Percentiles rank a stretch among this genome's conserved stretches.
phyloP scores from a whole-genome alignment of 2,329 filamentous ascomycete genomes.

The Blumeria graminis region DNA sequence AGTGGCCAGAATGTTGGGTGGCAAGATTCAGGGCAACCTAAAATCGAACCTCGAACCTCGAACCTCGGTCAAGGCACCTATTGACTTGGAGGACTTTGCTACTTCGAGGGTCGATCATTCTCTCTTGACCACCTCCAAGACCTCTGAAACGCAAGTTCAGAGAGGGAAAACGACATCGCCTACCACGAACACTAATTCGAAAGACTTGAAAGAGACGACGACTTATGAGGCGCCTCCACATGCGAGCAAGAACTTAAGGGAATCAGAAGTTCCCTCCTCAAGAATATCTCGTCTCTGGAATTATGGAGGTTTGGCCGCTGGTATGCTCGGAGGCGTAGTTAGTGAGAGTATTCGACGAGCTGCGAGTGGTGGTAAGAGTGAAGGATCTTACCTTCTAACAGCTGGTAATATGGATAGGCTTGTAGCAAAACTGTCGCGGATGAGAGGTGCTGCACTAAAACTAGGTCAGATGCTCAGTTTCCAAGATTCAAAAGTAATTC shows the following conservation, averaged over 20 bases:
- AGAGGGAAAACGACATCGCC: not conserved
- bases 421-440: constrained; percentile 76
- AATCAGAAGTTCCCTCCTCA: constrained; percentile 76
- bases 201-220: not conserved
- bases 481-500: constrained; percentile 89
- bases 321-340: constrained; percentile 84
- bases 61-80: not conserved
- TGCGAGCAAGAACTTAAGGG: constrained; percentile 43
- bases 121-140: not conserved
- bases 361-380: constrained; percentile 31
- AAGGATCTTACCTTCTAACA: constrained; percentile 68
- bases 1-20: constrained; percentile 29
- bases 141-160: no score
- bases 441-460: constrained; percentile 94
- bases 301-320: constrained; percentile 76
- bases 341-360: constrained; percentile 63
- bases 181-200: not conserved
- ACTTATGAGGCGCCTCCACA: not conserved
- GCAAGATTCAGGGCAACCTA: constrained; percentile 15
- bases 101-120: not conserved
- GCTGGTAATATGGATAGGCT: constrained; percentile 79
- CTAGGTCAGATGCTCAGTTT: constrained; percentile 96
- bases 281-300: constrained; percentile 80
- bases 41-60: not conserved
- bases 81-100: no score